Percentiles rank a stretch among this genome's conserved stretches.
Conservation (phyloP, 1,139 yeast species). For the Saccharomyces hybrid region DNA sequence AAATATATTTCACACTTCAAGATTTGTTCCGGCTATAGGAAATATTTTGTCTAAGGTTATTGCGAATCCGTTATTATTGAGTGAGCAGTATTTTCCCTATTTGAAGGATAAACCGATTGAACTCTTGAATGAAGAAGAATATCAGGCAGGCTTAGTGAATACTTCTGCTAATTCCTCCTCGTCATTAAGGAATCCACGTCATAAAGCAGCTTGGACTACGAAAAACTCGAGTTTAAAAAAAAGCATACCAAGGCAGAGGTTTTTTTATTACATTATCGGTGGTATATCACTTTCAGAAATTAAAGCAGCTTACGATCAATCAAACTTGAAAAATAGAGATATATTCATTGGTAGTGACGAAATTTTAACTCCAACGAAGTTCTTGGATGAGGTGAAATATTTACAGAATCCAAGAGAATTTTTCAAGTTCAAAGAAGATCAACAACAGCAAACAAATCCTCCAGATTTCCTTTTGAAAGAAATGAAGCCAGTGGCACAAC, state of each 20-base stretch:
- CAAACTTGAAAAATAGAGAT: constrained; percentile 57
- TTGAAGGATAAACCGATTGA: constrained; percentile 63
- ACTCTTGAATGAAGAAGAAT: constrained; percentile 46
- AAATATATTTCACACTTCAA: constrained; percentile 64
- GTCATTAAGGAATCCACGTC: constrained; percentile 64
- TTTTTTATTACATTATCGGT: constrained; percentile 80
- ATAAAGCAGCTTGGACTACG: constrained; percentile 77
- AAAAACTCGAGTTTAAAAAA: constrained; percentile 31
- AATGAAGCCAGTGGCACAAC: constrained; percentile 17
- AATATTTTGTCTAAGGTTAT: constrained; percentile 44
- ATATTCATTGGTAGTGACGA: constrained; percentile 81
- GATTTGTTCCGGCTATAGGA: constrained; percentile 69
- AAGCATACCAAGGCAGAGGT: constrained; percentile 52
- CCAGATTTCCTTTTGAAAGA: constrained; percentile 31
- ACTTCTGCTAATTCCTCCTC: constrained; percentile 33
- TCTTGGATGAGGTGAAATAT: constrained; percentile 40
- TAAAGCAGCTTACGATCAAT: constrained; percentile 67
- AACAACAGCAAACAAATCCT: constrained; percentile 20
- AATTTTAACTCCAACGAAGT: constrained; percentile 56
- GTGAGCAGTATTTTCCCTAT: constrained; percentile 61
- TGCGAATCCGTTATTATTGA: constrained; percentile 31
- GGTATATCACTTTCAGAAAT: constrained; percentile 83
- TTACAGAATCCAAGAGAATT: constrained; percentile 29
- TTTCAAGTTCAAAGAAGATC: constrained; percentile 30
- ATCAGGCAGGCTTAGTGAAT: constrained; percentile 32